Conservation (phyloP, 2,329 filamentous ascomycete species). For the Tolypocladium pustulatum region DNA sequence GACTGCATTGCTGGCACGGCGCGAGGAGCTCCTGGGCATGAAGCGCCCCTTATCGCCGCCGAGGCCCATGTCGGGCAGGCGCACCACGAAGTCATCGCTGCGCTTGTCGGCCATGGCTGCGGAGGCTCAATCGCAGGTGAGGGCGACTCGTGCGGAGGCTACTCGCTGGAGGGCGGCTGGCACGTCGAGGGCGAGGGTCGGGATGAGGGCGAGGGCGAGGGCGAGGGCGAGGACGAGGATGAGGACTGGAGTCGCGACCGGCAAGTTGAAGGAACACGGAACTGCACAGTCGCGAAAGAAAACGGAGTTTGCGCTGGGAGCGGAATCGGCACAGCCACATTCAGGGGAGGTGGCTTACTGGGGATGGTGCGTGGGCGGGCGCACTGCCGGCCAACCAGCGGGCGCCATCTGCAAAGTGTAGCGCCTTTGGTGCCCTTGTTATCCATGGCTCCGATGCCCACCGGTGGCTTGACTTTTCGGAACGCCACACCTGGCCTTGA, state of each 20-base stretch:
- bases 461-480: not conserved
- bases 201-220: not conserved
- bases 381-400: not conserved
- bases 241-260: not conserved
- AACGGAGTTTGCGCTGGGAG: not conserved
- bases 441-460: not conserved
- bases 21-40: conserved; percentile 17
- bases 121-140: not conserved
- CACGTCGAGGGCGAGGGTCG: not conserved
- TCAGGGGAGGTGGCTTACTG: not conserved
- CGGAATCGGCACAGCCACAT: not conserved
- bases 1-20: conserved; percentile 5
- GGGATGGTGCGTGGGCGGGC: not conserved
- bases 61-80: conserved; percentile 50
- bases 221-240: not conserved
- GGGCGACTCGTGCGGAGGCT: not conserved
- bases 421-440: not conserved
- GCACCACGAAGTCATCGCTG: conserved; percentile 69
- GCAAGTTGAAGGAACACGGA: not conserved
- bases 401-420: not conserved
- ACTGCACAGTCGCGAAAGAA: not conserved
- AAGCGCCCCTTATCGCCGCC: conserved; percentile 43
- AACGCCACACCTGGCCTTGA: not conserved
- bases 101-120: conserved; percentile 72
- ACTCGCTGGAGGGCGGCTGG: not conserved